A percentile compares a stretch with the other conserved stretches of the same genome.
These are phyloP conservation scores for Fraxinus platypoda DNA, from an alignment of 305 asterid species.

Conservation along the genomic window DNA sequence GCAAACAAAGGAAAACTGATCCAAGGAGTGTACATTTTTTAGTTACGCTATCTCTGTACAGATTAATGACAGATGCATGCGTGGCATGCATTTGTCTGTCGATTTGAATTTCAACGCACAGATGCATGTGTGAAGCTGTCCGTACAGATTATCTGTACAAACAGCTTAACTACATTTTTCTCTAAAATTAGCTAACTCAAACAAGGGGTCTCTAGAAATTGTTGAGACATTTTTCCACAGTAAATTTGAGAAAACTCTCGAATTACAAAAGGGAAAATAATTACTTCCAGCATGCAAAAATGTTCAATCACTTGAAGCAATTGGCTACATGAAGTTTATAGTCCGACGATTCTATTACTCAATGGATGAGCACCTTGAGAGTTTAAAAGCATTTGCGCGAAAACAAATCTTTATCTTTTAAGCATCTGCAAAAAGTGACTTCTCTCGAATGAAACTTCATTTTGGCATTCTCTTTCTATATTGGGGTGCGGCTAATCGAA, in stretches of 20 bases:
- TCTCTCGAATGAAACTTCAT: conserved; percentile 9
- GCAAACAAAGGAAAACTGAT: conserved; percentile 2
- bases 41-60: too few relatives aligned
- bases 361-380: background rate
- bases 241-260: background rate
- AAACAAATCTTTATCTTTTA: background rate
- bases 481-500: background rate
- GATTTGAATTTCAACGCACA: too few relatives aligned
- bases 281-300: background rate
- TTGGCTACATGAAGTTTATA: conserved; percentile 2
- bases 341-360: background rate
- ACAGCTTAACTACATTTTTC: background rate
- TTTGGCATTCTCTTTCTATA: background rate
- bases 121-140: too few relatives aligned
- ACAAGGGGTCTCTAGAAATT: conserved; percentile 4
- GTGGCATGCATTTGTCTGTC: too few relatives aligned
- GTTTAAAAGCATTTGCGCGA: background rate
- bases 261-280: background rate
- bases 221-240: conserved; percentile 20
- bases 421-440: conserved; percentile 6
- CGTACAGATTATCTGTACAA: too few relatives aligned
- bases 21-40: too few relatives aligned
- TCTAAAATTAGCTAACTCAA: background rate
- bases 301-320: conserved; percentile 11
- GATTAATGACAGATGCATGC: too few relatives aligned